Evolutionary conservation across 1,139 yeast genomes (phyloP).

Genomic region (Lodderomyces oxycetoniae): DNA sequence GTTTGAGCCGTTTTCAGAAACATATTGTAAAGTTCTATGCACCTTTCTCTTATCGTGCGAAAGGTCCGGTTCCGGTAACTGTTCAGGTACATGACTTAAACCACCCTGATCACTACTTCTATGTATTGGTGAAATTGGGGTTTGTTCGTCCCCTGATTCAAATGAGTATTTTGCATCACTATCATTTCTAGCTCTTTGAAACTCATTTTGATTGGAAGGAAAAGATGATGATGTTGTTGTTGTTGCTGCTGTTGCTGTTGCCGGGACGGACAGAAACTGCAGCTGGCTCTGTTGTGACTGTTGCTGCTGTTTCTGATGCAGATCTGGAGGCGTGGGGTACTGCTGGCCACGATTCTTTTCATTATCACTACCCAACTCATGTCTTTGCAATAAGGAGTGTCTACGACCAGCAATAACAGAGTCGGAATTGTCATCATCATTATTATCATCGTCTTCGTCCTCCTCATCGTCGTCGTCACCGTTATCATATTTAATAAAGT

Average conservation of each 20-base stretch:
- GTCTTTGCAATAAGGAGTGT: constrained; percentile 31
- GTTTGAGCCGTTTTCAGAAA: not conserved
- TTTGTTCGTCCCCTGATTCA: constrained; percentile 41
- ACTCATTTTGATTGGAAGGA: constrained; percentile 6
- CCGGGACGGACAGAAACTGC: not conserved
- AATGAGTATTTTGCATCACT: constrained; percentile 36
- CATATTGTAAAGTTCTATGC: no score
- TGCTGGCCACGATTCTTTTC: not conserved
- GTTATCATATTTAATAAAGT: constrained; percentile 23
- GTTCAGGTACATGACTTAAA: constrained; percentile 11
- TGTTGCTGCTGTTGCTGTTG: constrained; percentile 3
- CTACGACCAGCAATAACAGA: constrained; percentile 18
- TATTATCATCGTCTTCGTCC: constrained; percentile 19
- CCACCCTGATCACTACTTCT: constrained; percentile 20
- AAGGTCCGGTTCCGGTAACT: not conserved
- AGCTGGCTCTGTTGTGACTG: not conserved
- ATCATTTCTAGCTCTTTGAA: constrained; percentile 16
- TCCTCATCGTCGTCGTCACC: constrained; percentile 12
- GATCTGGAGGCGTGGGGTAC: constrained; percentile 1
- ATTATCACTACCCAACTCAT: constrained; percentile 20
- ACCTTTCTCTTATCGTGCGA: no score
- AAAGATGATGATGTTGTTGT: constrained; percentile 2
- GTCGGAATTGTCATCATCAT: constrained; percentile 23
- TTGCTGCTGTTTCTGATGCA: not conserved
- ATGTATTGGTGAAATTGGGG: constrained; percentile 26